Conservation (phyloP, 2,329 filamentous ascomycete genomes). For the Boeremia lycopersici region DNA sequence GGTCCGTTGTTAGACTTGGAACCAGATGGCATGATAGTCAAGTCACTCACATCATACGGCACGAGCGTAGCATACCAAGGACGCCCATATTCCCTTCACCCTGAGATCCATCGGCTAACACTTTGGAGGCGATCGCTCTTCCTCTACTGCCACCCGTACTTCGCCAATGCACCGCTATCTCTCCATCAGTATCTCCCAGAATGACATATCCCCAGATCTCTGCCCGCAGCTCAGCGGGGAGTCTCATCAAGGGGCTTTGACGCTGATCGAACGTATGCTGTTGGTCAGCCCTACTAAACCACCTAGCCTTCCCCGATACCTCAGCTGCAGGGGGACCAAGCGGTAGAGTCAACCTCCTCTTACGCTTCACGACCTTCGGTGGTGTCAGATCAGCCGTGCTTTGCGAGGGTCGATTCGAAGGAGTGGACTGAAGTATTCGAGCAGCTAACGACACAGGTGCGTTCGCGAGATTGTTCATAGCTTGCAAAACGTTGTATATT, state of each 20-base stretch:
- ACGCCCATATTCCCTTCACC: background rate
- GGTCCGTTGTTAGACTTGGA: too few relatives aligned
- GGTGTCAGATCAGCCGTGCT: background rate
- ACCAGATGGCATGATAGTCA: too few relatives aligned
- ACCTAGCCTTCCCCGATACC: background rate
- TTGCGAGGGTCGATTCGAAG: background rate
- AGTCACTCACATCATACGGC: background rate
- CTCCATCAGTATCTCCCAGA: background rate
- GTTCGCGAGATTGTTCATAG: conserved; percentile 1
- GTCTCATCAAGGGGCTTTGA: background rate
- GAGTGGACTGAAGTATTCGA: background rate
- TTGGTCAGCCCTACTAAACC: background rate
- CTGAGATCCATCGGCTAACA: background rate
- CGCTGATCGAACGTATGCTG: background rate
- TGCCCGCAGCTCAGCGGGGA: conserved; percentile 1
- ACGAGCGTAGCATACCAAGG: background rate
- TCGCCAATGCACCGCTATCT: background rate
- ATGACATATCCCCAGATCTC: conserved; percentile 3
- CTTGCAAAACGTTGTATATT: background rate
- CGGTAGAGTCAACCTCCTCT: conserved; percentile 1
- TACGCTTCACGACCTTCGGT: background rate
- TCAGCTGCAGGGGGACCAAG: background rate
- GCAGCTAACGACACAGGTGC: background rate
- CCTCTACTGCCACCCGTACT: background rate
- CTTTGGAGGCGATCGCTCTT: background rate